Conservation (phyloP, 139 green algal genomes). For the Diplosphaera chodatii region DNA sequence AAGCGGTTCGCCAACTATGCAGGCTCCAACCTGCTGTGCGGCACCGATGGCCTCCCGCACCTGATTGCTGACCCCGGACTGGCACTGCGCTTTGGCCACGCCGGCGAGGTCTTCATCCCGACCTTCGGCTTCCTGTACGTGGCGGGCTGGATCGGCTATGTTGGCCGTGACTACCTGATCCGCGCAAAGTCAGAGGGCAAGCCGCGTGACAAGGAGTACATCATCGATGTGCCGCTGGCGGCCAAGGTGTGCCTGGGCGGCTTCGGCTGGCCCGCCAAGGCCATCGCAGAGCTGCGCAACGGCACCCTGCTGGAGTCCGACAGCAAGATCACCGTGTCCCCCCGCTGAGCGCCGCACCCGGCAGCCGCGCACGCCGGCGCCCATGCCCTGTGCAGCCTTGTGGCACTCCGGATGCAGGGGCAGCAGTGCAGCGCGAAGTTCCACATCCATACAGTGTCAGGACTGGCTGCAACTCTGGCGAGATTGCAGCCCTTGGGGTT, state of each 20-base stretch:
- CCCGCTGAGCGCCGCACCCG: slow-evolving; percentile 56
- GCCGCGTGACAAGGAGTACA: slow-evolving; percentile 94
- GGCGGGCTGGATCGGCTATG: slow-evolving; percentile 93
- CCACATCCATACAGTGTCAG: no score
- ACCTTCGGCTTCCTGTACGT: slow-evolving; percentile 97
- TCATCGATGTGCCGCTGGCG: slow-evolving; percentile 93
- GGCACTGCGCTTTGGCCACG: slow-evolving; percentile 85
- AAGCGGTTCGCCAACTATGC: slow-evolving; percentile 90
- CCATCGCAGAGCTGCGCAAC: slow-evolving; percentile 64
- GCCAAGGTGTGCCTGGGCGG: slow-evolving; percentile 43
- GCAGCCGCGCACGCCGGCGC: no score
- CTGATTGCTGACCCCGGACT: slow-evolving; percentile 96
- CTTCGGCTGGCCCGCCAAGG: slow-evolving; percentile 72
- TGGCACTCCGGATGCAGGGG: not conserved
- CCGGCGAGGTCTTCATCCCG: slow-evolving; percentile 90
- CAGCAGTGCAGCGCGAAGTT: not conserved
- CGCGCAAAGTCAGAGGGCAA: slow-evolving; percentile 51
- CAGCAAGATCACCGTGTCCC: slow-evolving; percentile 91
- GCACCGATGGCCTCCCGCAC: slow-evolving; percentile 93
- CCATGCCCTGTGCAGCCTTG: no score
- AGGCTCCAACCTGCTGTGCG: slow-evolving; percentile 90
- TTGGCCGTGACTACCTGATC: slow-evolving; percentile 88
- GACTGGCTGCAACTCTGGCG: no score
- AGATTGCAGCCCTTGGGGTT: no score
- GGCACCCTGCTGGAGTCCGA: slow-evolving; percentile 73